A percentile compares a stretch with the other conserved stretches of the same genome.
Evolutionary conservation across 2,329 filamentous ascomycete genomes (phyloP).

Genomic region (Passalora sequoiae): DNA sequence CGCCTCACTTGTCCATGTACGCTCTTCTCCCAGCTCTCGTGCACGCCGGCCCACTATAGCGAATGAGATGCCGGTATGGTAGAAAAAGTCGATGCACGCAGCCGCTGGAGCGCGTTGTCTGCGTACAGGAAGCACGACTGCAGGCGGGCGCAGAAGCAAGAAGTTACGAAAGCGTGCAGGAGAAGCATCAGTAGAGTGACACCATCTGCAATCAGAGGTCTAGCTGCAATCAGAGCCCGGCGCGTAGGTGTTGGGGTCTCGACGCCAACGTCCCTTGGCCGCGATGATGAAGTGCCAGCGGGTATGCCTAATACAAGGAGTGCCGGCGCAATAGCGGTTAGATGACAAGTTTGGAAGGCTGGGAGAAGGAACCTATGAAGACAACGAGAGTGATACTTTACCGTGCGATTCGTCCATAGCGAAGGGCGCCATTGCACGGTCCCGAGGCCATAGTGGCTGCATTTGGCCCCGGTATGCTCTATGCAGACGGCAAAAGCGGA

Average conservation of each 20-base stretch:
- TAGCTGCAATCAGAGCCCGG: constrained; percentile 23
- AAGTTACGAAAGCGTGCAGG: constrained; percentile 20
- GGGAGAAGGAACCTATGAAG: constrained; percentile 28
- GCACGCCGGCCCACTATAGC: constrained; percentile 24
- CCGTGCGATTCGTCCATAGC: constrained; percentile 26
- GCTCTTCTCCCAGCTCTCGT: constrained; percentile 24
- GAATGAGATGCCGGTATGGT: constrained; percentile 19
- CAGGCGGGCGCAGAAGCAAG: constrained; percentile 24
- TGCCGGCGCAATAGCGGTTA: constrained; percentile 24
- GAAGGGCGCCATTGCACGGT: constrained; percentile 20
- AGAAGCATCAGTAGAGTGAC: constrained; percentile 14
- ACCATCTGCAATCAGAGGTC: constrained; percentile 24
- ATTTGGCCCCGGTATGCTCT: constrained; percentile 9
- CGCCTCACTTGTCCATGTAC: constrained; percentile 14
- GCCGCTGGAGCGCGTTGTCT: constrained; percentile 29
- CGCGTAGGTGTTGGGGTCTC: constrained; percentile 25
- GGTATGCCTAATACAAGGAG: constrained; percentile 15
- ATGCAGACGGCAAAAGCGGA: constrained; percentile 7
- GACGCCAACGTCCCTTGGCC: constrained; percentile 5
- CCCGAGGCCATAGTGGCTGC: constrained; percentile 10
- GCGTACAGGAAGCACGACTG: constrained; percentile 21
- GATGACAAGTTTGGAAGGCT: constrained; percentile 27
- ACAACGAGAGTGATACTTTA: constrained; percentile 13
- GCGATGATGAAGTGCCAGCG: constrained; percentile 14
- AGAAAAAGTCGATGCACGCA: constrained; percentile 38